Base-by-base conservation (phyloP, 2,329 filamentous ascomycete species). In the Colletotrichum viniferum region DNA sequence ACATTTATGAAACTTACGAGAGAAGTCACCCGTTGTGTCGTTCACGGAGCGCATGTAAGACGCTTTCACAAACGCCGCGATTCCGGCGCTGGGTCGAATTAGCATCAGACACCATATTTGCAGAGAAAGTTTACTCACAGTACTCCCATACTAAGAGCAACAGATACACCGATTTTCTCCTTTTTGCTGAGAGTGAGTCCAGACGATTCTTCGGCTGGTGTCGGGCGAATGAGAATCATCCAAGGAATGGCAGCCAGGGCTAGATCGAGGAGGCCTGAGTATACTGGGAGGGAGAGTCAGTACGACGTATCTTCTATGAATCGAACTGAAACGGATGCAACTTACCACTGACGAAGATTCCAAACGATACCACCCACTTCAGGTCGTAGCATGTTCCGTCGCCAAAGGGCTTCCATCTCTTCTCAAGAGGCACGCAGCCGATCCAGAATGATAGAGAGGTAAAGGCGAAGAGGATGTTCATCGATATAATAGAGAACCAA, bases 241-340 rank as follows among this genome's bases (percentile, higher is more conserved):
- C 84, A 86, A 2, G 85, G 84, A 26, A 86, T 77, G 4, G 81
- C 63, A 2, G 84, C 83, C 3, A 86, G 79, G 21, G 84, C 78
- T n/a, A 86, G 81, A 38, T 86, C 84, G 63, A 83, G 78, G n/a
- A 79, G 52, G 1, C 78, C 81, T 6, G 81, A 83, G 69, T 81
- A 83, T 10, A 78, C 79, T 74, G 18, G 18, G 13, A 10, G 16
- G n/a, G 13, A 38, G 38, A 71, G 30, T 68, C 21, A 75, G 74
- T 68, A 36, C 18, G 52, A 3, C 7, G 5, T 24, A 6, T 21
- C 24, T 18, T 7, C 0, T 28, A 3, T 30, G 7, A 2, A 9
- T 2, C 10, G 24, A 4, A 3, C 13, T 56, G 2, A 14, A 10
- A 14, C 13, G 8, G 2, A 16, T 0, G 18, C 4, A 13, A 16